phyloP scores from a whole-genome alignment of 352 stramenopile species.

The Hyphochytrium catenoides region DNA sequence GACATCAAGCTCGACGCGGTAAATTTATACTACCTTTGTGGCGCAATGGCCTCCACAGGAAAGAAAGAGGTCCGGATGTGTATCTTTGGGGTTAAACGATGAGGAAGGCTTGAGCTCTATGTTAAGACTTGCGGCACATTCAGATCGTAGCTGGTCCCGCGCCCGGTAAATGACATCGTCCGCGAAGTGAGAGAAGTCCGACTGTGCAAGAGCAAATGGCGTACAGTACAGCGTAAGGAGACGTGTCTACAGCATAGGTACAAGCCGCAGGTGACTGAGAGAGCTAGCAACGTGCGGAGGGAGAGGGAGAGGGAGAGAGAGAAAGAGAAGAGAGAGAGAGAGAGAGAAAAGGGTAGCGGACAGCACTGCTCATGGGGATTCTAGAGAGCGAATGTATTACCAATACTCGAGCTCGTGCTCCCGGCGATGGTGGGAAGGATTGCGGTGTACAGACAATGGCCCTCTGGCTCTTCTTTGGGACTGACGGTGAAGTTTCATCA shows the following conservation, averaged over 20 bases:
- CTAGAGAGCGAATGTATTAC: too few relatives aligned
- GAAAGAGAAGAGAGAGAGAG: too few relatives aligned
- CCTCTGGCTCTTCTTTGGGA: too few relatives aligned
- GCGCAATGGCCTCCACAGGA: constrained; percentile 50
- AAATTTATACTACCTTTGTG: constrained; percentile 22
- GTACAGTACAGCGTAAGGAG: too few relatives aligned
- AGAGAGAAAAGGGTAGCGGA: too few relatives aligned
- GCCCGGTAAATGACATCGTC: constrained; percentile 55
- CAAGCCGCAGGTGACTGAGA: too few relatives aligned
- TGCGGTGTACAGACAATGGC: constrained; percentile 16
- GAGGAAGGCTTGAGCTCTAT: constrained; percentile 13
- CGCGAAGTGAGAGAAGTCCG: constrained; percentile 51
- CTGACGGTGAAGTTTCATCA: too few relatives aligned
- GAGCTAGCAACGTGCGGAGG: too few relatives aligned
- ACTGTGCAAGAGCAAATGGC: too few relatives aligned
- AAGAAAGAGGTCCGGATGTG: constrained; percentile 55
- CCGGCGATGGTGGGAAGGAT: constrained; percentile 52
- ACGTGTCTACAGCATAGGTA: too few relatives aligned
- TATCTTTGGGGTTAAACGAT: constrained; percentile 46
- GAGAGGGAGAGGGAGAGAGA: too few relatives aligned
- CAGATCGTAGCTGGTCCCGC: constrained; percentile 36
- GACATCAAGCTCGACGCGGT: neutral
- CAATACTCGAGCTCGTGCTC: constrained; percentile 34
- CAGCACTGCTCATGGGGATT: too few relatives aligned
- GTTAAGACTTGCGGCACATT: constrained; percentile 33